Conservation (phyloP, 805 yeast species). For the Nakazawaea populi region DNA sequence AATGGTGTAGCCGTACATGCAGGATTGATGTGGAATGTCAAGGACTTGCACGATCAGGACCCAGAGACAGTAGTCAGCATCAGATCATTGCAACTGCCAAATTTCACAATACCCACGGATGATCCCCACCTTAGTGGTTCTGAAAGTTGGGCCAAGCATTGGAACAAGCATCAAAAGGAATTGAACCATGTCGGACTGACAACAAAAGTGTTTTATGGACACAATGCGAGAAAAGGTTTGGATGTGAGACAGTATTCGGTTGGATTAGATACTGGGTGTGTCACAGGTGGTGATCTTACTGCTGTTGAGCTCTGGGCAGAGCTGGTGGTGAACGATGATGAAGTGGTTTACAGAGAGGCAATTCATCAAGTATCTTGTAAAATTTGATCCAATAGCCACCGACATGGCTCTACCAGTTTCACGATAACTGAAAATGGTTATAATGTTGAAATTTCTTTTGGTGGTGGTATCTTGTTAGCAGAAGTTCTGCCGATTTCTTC, state of each 20-base stretch:
- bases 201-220: slow-evolving; percentile 70
- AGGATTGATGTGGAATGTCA: slow-evolving; percentile 66
- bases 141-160: slow-evolving; percentile 26
- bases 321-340: slow-evolving; percentile 13
- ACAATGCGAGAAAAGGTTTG: slow-evolving; percentile 78
- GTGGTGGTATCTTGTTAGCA: too few relatives aligned
- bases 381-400: too few relatives aligned
- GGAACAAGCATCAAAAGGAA: slow-evolving; percentile 21
- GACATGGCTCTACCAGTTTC: too few relatives aligned
- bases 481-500: too few relatives aligned
- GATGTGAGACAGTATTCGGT: slow-evolving; percentile 56
- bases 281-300: slow-evolving; percentile 61
- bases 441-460: too few relatives aligned
- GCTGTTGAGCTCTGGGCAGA: slow-evolving; percentile 50
- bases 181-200: not conserved
- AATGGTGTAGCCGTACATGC: slow-evolving; percentile 72
- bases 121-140: slow-evolving; percentile 24
- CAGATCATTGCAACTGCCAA: slow-evolving; percentile 62
- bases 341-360: slow-evolving; percentile 20
- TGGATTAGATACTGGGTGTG: slow-evolving; percentile 84
- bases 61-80: slow-evolving; percentile 63
- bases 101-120: slow-evolving; percentile 53
- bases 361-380: slow-evolving; percentile 23
- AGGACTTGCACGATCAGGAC: slow-evolving; percentile 45
- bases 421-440: too few relatives aligned